These are phyloP conservation scores for Trametes meyenii DNA, from an alignment of 768 basidiomycete species.

Conservation along the genomic window DNA sequence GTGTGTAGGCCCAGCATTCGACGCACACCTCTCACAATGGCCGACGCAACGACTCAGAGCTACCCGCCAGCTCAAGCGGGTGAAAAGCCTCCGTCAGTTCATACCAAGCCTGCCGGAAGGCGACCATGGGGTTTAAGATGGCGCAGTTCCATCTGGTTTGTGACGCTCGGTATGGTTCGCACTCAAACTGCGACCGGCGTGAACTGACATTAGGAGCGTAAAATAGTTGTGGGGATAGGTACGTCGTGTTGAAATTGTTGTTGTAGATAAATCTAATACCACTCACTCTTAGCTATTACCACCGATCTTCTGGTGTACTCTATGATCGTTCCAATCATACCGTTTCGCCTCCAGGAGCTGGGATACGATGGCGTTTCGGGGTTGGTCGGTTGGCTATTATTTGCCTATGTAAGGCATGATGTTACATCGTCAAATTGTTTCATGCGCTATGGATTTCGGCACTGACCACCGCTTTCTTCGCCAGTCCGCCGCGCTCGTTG, in stretches of 20 bases:
- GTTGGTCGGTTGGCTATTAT: slow-evolving; percentile 43
- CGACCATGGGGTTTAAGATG: slow-evolving; percentile 37
- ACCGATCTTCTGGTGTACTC: slow-evolving; percentile 42
- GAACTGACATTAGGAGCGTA: not conserved
- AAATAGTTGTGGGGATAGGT: slow-evolving; percentile 36
- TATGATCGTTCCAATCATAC: slow-evolving; percentile 43
- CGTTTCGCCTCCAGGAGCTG: slow-evolving; percentile 40
- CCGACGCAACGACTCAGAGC: not conserved
- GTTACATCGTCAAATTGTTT: too few species aligned
- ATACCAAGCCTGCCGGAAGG: not conserved
- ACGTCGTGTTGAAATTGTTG: not conserved
- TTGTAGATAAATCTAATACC: not conserved
- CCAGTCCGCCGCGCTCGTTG: slow-evolving; percentile 37
- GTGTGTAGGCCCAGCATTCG: too few species aligned
- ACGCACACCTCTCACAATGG: too few species aligned
- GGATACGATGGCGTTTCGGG: slow-evolving; percentile 39
- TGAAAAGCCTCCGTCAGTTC: not conserved
- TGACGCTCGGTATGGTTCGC: slow-evolving; percentile 33
- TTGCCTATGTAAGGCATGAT: slow-evolving; percentile 38
- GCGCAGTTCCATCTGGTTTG: slow-evolving; percentile 40
- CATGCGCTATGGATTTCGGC: not conserved
- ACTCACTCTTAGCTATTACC: slow-evolving; percentile 31
- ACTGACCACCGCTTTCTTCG: not conserved
- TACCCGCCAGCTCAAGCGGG: not conserved
- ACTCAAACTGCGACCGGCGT: not conserved